Evolutionary conservation across 306 rosid species (phyloP).

Genomic region (Casuarina equisetifolia): DNA sequence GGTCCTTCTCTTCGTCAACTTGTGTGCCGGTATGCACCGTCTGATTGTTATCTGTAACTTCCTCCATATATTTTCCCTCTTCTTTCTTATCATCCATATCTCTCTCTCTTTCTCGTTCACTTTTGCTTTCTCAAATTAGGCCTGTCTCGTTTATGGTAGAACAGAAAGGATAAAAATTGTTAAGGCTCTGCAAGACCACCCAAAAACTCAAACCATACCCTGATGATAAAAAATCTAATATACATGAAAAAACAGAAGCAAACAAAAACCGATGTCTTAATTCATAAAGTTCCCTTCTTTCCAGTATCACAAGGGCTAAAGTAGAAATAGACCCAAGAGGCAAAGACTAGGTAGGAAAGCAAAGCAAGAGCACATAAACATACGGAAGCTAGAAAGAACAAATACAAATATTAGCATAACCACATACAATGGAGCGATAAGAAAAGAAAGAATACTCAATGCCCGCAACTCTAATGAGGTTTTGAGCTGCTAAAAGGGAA

Average conservation of each 20-base stretch:
- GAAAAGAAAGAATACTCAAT: neutral
- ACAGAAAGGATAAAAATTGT: neutral
- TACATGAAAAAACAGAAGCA: neutral
- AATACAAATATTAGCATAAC: neutral
- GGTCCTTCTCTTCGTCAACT: neutral
- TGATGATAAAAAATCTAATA: neutral
- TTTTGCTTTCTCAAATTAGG: neutral
- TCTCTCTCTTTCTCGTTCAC: neutral
- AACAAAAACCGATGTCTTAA: neutral
- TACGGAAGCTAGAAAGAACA: neutral
- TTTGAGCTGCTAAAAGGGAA: neutral
- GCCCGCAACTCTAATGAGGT: neutral
- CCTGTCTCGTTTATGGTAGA: neutral
- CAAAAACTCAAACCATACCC: neutral
- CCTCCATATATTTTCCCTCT: neutral
- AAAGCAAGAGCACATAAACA: neutral
- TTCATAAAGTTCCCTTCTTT: too few species aligned
- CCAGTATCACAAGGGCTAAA: neutral
- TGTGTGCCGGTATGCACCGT: conserved; percentile 13
- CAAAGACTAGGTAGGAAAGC: neutral
- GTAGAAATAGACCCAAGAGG: neutral
- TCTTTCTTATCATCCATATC: conserved; percentile 3
- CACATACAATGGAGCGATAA: neutral
- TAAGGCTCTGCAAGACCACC: neutral
- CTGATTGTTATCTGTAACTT: neutral